Evolutionary conservation across 2,329 filamentous ascomycete genomes (phyloP).

Genomic region (Trichoderma semiorbis): DNA sequence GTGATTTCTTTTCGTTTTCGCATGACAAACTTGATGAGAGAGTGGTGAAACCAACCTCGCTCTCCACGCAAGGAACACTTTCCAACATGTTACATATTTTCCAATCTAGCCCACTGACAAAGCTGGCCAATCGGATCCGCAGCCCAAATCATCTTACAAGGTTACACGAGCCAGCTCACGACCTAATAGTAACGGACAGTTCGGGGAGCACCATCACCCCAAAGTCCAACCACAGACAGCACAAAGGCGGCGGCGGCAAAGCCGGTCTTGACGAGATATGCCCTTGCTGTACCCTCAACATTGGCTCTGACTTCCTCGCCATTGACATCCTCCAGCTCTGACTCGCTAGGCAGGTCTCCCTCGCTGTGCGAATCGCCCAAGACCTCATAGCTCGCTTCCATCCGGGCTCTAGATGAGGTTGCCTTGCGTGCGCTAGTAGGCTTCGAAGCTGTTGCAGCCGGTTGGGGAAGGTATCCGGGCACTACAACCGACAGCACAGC

Average conservation of each 20-base stretch:
- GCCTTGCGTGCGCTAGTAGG: conserved; percentile 27
- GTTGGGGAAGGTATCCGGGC: conserved; percentile 44
- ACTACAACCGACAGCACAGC: conserved; percentile 59
- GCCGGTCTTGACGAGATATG: conserved; percentile 52
- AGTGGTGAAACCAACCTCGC: neutral
- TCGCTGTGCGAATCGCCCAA: conserved; percentile 54
- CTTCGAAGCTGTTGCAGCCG: conserved; percentile 24
- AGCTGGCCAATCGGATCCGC: neutral
- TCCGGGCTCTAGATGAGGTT: conserved; percentile 39
- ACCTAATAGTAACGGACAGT: conserved; percentile 26
- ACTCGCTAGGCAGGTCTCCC: conserved; percentile 40
- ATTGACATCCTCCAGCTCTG: conserved; percentile 53
- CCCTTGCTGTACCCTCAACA: conserved; percentile 53
- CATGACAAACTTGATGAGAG: neutral
- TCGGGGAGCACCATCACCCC: conserved; percentile 56
- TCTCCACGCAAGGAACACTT: neutral
- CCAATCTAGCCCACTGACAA: neutral
- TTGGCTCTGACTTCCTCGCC: conserved; percentile 59
- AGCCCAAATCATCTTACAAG: conserved; percentile 4
- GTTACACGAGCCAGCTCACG: neutral
- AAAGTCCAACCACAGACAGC: conserved; percentile 62
- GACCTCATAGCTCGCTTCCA: conserved; percentile 72
- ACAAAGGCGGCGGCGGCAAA: conserved; percentile 55
- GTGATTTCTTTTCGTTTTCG: conserved; percentile 1
- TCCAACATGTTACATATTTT: neutral